Evolutionary conservation across 2,329 filamentous ascomycete genomes (phyloP), one percentile per base, ranked within the genome.

Genomic region (Curvularia verruculosa): DNA sequence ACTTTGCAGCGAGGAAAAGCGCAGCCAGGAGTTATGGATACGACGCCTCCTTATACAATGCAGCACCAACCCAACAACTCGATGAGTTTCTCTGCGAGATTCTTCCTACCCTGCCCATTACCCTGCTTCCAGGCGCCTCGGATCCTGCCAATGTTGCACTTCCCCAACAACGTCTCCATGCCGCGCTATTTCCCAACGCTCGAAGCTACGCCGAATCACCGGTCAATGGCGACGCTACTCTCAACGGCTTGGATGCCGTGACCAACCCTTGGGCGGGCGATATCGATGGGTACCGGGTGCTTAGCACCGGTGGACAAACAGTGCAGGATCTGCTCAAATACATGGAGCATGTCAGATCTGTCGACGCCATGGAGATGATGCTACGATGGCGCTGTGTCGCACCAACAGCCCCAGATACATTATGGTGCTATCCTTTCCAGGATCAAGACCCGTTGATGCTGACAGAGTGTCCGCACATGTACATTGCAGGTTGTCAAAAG

Each of bases 391-490:
- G 95, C 60, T 91, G 92, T 72, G 87, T 87, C 64, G 95, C 95
- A 5, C 95, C 95, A 1, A 99, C 95, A 0, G 95, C 95, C 1
- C 95, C 96, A 0, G 96, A 99, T 77, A 99, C 96, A 0, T 75
- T 99, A 41, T 96, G 92, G 91, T 93, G 90, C 71, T 99, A 98
- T 72, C 95, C 95, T 0, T 99, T 96, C 77, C 93, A 98, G 77
- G 90, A 95, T 18, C 85, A 92, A 48, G 96, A 99, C 71, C 92
- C 91, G 0, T 96, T 98, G 71, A 89, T 98, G 41, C 83, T 99
- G 68, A 86, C 88, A 61, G 81, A 87, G 18, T 96, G 91, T 61
- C 95, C 95, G 2, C 94, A 99, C 70, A 81, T 99, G 29, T 98
- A 92, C 79, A 91, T 99, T 74, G 89, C 90, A 1, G 93, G 93